Base-by-base conservation (phyloP, 345 rosid genomes). In the Brassica cretica region DNA sequence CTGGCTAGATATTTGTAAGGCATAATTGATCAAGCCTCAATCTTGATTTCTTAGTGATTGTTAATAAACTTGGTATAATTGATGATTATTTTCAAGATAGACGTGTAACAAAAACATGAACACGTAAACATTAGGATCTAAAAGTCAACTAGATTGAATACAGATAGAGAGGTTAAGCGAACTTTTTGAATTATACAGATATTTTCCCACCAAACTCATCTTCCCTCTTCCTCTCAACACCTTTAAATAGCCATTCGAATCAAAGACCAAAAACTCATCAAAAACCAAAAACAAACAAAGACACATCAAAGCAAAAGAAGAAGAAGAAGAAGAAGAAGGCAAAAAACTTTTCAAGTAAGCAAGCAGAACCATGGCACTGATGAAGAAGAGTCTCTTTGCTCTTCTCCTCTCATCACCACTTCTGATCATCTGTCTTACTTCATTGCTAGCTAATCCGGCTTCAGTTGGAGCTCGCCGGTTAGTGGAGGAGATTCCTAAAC, bases 121-220 rank as follows among this genome's bases (percentile, higher is more conserved):
- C 72, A 78, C 62, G 68, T 78, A 27, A 72, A 29, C 61, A 10
- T 37, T 6, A 19, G 24, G 70, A 68, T 70, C 74, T 24, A 79
- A 73, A 79, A 25, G 55, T 68, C 60, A 79, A 79, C 70, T 5
- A 73, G 64, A 68, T 51, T 61, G 74, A 79, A 32, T 55, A 74
- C 82, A 79, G 82, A 59, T 74, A 29, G 75, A 75, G 79, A 74
- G 6, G 79, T 79, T 79, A 74, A 79, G 53, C 82, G 19, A 79
- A 74, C 74, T 10, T 27, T 37, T 63, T 27, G 68, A 44, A 59
- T 24, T 51, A 0, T 32, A 64, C 19, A 74, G 37, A 32, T 3
- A 68, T 63, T 74, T 79, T 74, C 79, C 19, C 77, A 79, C 82
- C 82, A 79, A 79, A 79, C 75, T 79, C 73, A 60, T 15, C 77